These are phyloP conservation scores for Mytilinidion resinicola DNA, from an alignment of 495 filamentous ascomycete species.

Conservation along the genomic window DNA sequence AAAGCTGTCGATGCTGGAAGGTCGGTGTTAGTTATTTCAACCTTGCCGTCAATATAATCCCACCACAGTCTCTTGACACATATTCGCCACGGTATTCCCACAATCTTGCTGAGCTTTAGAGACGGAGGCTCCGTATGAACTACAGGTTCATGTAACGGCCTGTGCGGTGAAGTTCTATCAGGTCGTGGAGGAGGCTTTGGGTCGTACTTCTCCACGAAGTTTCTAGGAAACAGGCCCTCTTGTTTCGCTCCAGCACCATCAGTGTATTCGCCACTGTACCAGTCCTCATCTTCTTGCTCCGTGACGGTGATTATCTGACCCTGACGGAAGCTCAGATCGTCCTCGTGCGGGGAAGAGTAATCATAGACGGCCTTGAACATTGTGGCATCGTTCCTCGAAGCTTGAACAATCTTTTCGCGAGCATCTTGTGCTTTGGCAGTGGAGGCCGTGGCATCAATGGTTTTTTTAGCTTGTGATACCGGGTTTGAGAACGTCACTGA, in stretches of 20 bases:
- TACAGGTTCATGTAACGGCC: conserved; percentile 56
- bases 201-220: conserved; percentile 94
- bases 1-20: not conserved
- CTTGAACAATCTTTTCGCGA: not conserved
- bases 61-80: conserved; percentile 14
- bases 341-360: conserved; percentile 83
- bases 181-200: conserved; percentile 86
- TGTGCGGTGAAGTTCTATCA: conserved; percentile 59
- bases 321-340: conserved; percentile 80
- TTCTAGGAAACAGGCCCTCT: conserved; percentile 91
- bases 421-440: not conserved
- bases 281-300: conserved; percentile 84
- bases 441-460: not conserved
- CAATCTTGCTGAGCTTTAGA: no score
- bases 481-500: not conserved
- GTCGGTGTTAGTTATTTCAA: conserved; percentile 12
- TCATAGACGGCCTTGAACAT: conserved; percentile 81
- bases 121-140: conserved; percentile 17
- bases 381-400: not conserved
- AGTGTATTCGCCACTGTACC: conserved; percentile 88
- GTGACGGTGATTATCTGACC: conserved; percentile 93
- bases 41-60: conserved; percentile 20
- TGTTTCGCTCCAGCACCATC: conserved; percentile 64
- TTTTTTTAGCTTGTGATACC: not conserved
- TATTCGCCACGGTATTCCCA: conserved; percentile 23